phyloP scores from a whole-genome alignment of 1,139 yeast genomes.

The Debaryomycetaceae sp. region DNA sequence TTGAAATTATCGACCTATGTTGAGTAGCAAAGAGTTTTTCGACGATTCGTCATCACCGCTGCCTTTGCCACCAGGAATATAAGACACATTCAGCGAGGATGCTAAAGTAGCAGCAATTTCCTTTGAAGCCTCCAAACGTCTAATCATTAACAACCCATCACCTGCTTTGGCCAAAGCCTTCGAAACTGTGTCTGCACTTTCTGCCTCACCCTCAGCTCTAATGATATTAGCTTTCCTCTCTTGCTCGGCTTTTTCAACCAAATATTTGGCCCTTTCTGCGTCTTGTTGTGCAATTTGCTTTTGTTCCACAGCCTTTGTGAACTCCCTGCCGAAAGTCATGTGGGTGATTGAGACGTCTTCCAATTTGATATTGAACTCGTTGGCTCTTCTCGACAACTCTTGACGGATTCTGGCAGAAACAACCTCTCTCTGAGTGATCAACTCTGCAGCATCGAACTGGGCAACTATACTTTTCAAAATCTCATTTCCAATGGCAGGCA shows the following conservation, averaged over 20 bases:
- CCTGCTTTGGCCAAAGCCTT: conserved; percentile 93
- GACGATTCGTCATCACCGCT: conserved; percentile 25
- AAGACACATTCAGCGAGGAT: conserved; percentile 81
- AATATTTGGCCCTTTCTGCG: conserved; percentile 93
- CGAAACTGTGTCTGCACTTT: conserved; percentile 88
- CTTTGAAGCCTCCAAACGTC: conserved; percentile 95
- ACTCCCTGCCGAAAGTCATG: conserved; percentile 95
- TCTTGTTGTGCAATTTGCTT: conserved; percentile 99
- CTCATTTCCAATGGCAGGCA: conserved; percentile 97
- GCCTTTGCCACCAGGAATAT: conserved; percentile 63
- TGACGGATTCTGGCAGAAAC: conserved; percentile 87
- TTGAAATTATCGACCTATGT: conserved; percentile 30
- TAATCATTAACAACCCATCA: conserved; percentile 88
- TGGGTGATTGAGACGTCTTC: conserved; percentile 98
- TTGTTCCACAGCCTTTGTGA: conserved; percentile 97
- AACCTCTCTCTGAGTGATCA: conserved; percentile 94
- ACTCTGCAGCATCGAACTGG: conserved; percentile 96
- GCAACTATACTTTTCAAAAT: conserved; percentile 94
- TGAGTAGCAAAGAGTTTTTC: conserved; percentile 39
- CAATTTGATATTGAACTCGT: conserved; percentile 82
- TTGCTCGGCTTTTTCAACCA: conserved; percentile 97
- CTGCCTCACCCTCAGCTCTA: conserved; percentile 99
- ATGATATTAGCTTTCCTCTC: conserved; percentile 93
- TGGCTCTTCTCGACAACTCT: conserved; percentile 80
- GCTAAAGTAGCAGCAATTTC: conserved; percentile 91